phyloP scores from a whole-genome alignment of 805 yeast species.

The Maudiozyma turicensis region DNA sequence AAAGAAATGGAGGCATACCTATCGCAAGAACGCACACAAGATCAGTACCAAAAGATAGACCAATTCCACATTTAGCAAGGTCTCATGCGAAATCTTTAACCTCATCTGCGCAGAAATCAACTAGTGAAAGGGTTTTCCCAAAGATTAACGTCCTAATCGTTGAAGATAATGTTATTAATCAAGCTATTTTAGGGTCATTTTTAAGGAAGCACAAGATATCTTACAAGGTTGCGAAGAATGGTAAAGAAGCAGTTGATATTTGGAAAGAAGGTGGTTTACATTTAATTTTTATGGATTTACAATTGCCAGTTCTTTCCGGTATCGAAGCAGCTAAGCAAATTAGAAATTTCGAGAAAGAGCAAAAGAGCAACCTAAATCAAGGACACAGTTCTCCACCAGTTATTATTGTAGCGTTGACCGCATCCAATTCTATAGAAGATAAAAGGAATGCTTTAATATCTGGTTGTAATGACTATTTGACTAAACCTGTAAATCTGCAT shows the following conservation, averaged over 20 bases:
- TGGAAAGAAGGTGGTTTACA: constrained; percentile 96
- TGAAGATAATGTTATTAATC: constrained; percentile 93
- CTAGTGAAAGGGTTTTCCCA: constrained; percentile 60
- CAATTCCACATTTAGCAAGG: neutral
- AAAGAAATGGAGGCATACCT: neutral
- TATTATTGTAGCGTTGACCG: constrained; percentile 95
- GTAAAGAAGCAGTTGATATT: constrained; percentile 87
- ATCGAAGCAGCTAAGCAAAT: constrained; percentile 91
- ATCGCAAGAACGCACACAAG: neutral
- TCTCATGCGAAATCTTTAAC: neutral
- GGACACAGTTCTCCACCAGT: constrained; percentile 77
- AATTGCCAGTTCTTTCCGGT: constrained; percentile 92
- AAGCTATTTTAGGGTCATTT: constrained; percentile 82
- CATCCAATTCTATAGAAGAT: constrained; percentile 77
- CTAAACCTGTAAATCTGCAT: constrained; percentile 88
- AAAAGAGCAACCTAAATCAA: constrained; percentile 29
- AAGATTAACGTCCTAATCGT: constrained; percentile 86
- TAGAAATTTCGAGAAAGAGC: constrained; percentile 63
- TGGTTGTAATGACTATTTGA: constrained; percentile 93
- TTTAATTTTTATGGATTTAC: constrained; percentile 92
- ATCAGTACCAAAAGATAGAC: neutral
- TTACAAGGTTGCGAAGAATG: constrained; percentile 82
- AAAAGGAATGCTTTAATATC: constrained; percentile 87
- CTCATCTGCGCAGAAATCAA: constrained; percentile 5
- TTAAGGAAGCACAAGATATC: constrained; percentile 76